Base-by-base conservation (phyloP, 805 yeast genomes). In the Starmerella potacharoeniae region DNA sequence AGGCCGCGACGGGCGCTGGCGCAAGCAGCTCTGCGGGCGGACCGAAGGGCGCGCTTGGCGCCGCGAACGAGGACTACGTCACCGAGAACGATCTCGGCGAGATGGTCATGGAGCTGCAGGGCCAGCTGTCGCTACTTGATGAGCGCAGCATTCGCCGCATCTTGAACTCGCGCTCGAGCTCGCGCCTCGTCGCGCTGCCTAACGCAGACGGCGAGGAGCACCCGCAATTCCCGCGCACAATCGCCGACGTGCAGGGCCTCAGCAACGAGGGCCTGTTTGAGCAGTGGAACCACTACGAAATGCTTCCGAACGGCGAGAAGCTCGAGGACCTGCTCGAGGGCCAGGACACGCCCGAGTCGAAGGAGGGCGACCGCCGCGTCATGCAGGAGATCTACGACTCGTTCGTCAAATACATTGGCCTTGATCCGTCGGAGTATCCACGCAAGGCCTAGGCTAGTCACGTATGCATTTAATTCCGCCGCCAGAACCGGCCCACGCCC, bases 71-170 rank as follows among this genome's bases (percentile, higher is more conserved):
- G 53, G 65, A 59, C 28, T 59, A 35, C 60, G 86, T 82, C 39
- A 81, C 91, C 4, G 84, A 86, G 61, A 95, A 86, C 55, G 97
- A 91, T 65, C 71, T 90, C 11, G 85, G 85, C 4, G 91, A 87
- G 65, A 73, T 90, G 47, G 97, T 89, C 13, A 87, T 86, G 10
- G 97, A 90, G 68, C 71, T 90, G 54, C 97, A 90, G 69, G 86
- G 86, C 8, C 97, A 90, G 69, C 75, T 90, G 64, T 90, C 86
- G 52, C 73, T 77, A 29, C 61, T 71, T 28, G 97, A 90, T 65
- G 86, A 86, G 61, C 77, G 95, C 61, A 78, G 84, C 16, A 77
- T 86, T 45, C 76, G 85, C 60, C 76, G 97, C 68, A 72, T 82
- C 4, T 77, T 79, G 59, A 89, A 89, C 66, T 73, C 85, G 1